Evolutionary conservation across 208 protist species (phyloP).

Genomic region (Histomonas meleagridis): DNA sequence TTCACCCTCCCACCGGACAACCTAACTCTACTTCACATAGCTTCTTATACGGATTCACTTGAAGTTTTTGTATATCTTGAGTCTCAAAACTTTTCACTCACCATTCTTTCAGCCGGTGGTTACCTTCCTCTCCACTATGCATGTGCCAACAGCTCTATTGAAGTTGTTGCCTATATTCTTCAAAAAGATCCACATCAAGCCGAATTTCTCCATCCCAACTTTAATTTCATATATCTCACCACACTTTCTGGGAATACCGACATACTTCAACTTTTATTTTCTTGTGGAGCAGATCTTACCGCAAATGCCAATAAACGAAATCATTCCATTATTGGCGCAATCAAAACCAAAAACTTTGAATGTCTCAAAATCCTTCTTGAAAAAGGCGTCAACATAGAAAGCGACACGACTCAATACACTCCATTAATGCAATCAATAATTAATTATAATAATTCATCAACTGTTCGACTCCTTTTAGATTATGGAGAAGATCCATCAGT

Average conservation of each 20-base stretch:
- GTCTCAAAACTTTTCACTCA: background rate
- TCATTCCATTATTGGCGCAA: background rate
- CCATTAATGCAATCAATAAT: background rate
- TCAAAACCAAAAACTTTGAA: background rate
- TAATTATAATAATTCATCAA: background rate
- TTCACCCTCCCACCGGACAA: too few species aligned
- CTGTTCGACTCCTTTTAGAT: background rate
- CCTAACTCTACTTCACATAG: background rate
- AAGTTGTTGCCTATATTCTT: background rate
- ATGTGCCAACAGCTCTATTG: background rate
- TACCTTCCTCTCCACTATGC: background rate
- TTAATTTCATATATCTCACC: background rate
- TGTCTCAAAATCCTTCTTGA: background rate
- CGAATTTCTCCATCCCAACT: background rate
- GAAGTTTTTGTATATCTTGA: conserved; percentile 1
- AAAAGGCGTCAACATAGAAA: background rate
- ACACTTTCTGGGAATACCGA: background rate
- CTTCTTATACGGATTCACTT: background rate
- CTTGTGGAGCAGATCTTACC: background rate
- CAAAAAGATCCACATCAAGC: background rate
- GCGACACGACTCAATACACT: background rate
- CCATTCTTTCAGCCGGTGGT: background rate
- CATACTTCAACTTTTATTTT: background rate
- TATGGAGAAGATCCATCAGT: background rate
- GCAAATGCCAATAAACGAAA: background rate